Evolutionary conservation across 148 eudicot species (phyloP), one percentile per base, ranked within the genome.

Genomic region (Vaccinium vitisidaea): DNA sequence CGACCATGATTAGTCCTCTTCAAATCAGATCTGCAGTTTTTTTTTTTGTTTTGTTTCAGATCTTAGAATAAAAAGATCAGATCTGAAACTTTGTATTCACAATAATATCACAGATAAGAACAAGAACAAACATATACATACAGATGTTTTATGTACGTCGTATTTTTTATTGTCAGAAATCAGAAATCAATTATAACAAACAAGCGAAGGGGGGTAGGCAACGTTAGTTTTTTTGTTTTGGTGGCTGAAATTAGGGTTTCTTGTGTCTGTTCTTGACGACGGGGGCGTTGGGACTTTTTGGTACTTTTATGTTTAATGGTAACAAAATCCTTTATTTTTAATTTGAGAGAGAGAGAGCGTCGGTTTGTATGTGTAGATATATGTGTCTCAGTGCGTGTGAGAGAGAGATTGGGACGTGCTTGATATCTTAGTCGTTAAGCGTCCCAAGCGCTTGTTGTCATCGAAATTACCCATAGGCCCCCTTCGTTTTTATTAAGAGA

Each of bases 1-100:
- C 96, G 65, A 94, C 98, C 98, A 95, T 95, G 46, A 54, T 76
- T 50, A 9, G 70, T 2, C 79, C 21, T 36, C 65, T 82, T 25
- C 30, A 58, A 52, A 78, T 79, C 53, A 77, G 82, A 80, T 80
- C 87, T 86, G 74, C 39, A 13, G 19, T 30, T 30, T 27, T 27
- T 13, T 43, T 16, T 21, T 8, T 36, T 36, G 36, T 36, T 23
- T 4, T 18, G 54, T 61, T 46, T 36, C 23, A 30, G 77, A 70
- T 67, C 77, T 50, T 19, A 43, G 49, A 82, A 18, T 2, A 32
- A 56, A 56, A 8, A 36, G 52, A 56, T 56, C 50, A 58, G 52
- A 56, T 56, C 67, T 46, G 27, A n/a, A 11, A 25, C 21, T 79
- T 4, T 50, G 80, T 8, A 50, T 79, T 23, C 21, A 43, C 55